Conservation (phyloP, 2,329 filamentous ascomycete genomes). For the Alternaria sp. region DNA sequence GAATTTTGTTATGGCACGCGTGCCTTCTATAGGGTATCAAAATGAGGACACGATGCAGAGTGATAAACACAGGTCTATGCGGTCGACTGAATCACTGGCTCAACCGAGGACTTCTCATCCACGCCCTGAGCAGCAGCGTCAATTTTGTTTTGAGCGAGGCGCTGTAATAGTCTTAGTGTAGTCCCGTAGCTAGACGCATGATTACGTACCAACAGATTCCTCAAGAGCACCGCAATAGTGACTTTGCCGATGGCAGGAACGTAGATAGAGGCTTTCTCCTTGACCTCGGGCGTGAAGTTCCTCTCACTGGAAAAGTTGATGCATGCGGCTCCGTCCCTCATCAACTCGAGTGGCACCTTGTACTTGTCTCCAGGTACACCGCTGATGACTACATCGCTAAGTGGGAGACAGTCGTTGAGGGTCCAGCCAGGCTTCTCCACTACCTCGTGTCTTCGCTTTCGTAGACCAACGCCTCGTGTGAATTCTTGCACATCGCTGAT, state of each 20-base stretch:
- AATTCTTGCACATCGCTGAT: conserved; percentile 91
- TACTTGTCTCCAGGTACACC: conserved; percentile 87
- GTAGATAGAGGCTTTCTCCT: conserved; percentile 95
- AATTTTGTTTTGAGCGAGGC: conserved; percentile 54
- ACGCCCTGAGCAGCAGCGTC: conserved; percentile 37
- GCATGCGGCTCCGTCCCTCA: conserved; percentile 93
- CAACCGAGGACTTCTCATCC: conserved; percentile 24
- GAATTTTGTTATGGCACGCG: conserved; percentile 18
- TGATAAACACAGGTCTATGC: not conserved
- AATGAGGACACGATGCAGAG: not conserved
- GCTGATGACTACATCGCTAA: conserved; percentile 93
- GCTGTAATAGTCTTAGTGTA: conserved; percentile 36
- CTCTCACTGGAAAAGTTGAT: conserved; percentile 97
- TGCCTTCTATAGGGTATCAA: conserved; percentile 40
- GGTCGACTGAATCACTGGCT: conserved; percentile 21
- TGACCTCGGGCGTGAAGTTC: conserved; percentile 90
- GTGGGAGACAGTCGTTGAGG: conserved; percentile 79
- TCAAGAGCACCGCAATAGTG: conserved; percentile 87
- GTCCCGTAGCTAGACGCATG: not conserved
- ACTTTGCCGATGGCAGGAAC: conserved; percentile 98
- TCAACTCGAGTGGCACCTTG: conserved; percentile 84
- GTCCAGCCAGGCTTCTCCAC: conserved; percentile 81
- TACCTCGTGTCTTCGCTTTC: conserved; percentile 84
- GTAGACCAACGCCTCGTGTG: conserved; percentile 85
- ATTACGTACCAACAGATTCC: conserved; percentile 81